Base-by-base conservation (phyloP, 2,329 filamentous ascomycete genomes). In the Zymoseptoria passerinii region DNA sequence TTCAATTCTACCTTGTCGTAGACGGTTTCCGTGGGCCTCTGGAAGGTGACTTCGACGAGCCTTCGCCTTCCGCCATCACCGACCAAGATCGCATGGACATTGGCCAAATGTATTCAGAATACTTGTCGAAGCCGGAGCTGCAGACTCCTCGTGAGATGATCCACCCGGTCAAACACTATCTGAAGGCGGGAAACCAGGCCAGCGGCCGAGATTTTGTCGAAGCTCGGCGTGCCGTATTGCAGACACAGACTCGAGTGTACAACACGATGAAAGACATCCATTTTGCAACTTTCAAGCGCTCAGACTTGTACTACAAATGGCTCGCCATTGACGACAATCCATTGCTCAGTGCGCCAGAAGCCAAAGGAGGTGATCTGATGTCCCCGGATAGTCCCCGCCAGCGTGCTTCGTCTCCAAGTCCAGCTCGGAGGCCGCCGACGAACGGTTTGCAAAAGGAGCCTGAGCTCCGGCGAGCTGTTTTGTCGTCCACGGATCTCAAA, bases 1-100 rank as follows among this genome's bases (percentile, higher is more conserved):
- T 99, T 5, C 94, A 99, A 69, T 99, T 97, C 73, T 99, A 92
- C 91, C 86, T 99, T 48, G 94, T 97, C 2, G 94, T 97, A 5
- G 94, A 99, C 74, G 92, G 94, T 0, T 90, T 97, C 66, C 88
- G 95, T 49, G 96, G 95, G 66, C 95, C 94, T 0, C 77, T 99
- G 2, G 94, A 99, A 73, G 89, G 92, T 63, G 87, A 89, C 67
- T 86, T 87, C 40, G 86, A 86, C 19, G 89, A 94, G 60, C 76
- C 84, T 28, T 79, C 66, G 13, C 66, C 66, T 13, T 62, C 64
- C 8, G 58, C 66, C 4, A 64, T 63, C 89, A 88, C 85, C 1
- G 84, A 92, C 28, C 86, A 91, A 0, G 92, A 97, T 71, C 83
- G 92, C 53, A 84, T 86, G 61, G 92, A 99, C 71, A 81, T 99